Base-by-base conservation (phyloP, 768 basidiomycete genomes). In the Phanerodontia chrysosporium region DNA sequence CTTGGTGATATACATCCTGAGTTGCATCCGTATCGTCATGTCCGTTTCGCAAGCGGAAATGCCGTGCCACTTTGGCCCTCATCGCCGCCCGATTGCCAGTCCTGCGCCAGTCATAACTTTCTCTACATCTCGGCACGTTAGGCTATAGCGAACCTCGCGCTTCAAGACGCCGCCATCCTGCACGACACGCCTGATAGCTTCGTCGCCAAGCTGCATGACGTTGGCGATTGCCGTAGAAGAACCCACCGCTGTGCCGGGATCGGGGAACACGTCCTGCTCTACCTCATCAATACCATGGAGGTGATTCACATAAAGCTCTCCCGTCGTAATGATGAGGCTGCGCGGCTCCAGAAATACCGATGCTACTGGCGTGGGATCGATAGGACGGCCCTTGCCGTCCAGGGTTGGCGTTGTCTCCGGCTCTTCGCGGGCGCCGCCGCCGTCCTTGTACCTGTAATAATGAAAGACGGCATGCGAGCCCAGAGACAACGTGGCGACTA, bases 401-500 rank as follows among this genome's bases (percentile, higher is more conserved):
- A 56, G 46, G 18, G 21, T 10, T 30, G 57, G 21, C 12, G 61
- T 58, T 1, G 57, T 60, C 27, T 46, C 53, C n/a, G 51, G 39
- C 30, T 54, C 57, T 45, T 51, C 39, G 32, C 51, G 27, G 12
- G 55, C 54, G 63, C 63, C 57, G 70, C 67, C 36, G 14, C 62
- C 62, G 9, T 35, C 13, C 57, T 72, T 74, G 66, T 92, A 92
- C 55, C 78, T 79, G 68, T 92, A 92, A 68, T 96, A 90, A 72
- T 93, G 82, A 64, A 98, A 87, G 57, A 92, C 76, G 2, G 88
- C 76, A 70, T 95, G 92, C 1, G 92, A 90, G 44, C 88, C 87
- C 58, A 97, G 74, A 14, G 95, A 94, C 51, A 98, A 74, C n/a
- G 95, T 97, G 1, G 92, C 88, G 1, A 97, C 95, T 4, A 89